A percentile compares a stretch with the other conserved stretches of the same genome.
phyloP scores from a whole-genome alignment of 345 rosid genomes.

The Gossypium bickii region DNA sequence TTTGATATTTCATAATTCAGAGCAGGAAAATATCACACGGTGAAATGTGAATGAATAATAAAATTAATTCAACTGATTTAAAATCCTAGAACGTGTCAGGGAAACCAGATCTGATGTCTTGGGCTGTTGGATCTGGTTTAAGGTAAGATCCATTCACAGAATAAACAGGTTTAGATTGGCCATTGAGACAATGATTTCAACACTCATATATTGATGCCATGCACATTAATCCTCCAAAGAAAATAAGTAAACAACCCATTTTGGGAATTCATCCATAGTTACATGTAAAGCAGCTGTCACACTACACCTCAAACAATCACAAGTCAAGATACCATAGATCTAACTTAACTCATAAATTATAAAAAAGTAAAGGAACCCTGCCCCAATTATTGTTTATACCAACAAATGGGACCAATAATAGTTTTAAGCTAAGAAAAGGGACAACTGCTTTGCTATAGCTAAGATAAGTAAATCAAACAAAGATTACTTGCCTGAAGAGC shows the following conservation, averaged over 20 bases:
- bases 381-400: background rate
- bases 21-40: background rate
- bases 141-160: background rate
- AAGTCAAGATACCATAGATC: constrained; percentile 17
- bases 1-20: background rate
- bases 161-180: background rate
- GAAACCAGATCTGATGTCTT: constrained; percentile 37
- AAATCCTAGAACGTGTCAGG: constrained; percentile 2
- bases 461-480: background rate
- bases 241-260: background rate
- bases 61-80: constrained; percentile 1
- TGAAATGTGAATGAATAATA: background rate
- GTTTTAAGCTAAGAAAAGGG: background rate
- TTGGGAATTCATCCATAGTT: background rate
- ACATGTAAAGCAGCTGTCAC: background rate
- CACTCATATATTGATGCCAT: background rate
- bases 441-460: background rate
- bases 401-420: background rate
- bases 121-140: constrained; percentile 31
- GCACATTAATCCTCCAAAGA: background rate
- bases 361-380: background rate
- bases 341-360: constrained; percentile 7
- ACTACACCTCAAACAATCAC: background rate
- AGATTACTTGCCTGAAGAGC: constrained; percentile 71
- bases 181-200: background rate